phyloP scores from a whole-genome alignment of 1,139 yeast species.

The Eremothecium cymbalariae region DNA sequence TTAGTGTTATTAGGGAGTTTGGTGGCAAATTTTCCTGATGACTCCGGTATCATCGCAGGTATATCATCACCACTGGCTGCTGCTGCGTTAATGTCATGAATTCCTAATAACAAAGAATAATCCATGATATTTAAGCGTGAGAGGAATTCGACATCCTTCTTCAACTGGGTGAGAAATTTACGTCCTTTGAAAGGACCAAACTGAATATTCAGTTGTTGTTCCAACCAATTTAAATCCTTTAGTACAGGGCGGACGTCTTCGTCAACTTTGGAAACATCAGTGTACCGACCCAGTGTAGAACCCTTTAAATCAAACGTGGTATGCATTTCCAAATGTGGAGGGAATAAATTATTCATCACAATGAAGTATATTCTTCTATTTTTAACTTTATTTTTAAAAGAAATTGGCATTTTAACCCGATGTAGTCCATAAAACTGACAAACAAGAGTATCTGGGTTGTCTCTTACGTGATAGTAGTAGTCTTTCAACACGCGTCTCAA shows the following conservation, averaged over 20 bases:
- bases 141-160: constrained; percentile 64
- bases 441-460: constrained; percentile 78
- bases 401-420: constrained; percentile 80
- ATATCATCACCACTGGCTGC: constrained; percentile 28
- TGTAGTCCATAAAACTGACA: constrained; percentile 95
- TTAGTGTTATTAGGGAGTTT: constrained; percentile 4
- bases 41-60: constrained; percentile 6
- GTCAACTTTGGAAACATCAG: constrained; percentile 30
- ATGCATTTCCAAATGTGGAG: constrained; percentile 87
- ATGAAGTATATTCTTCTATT: constrained; percentile 82
- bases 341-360: constrained; percentile 95
- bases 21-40: constrained; percentile 10
- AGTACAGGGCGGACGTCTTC: constrained; percentile 36
- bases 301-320: constrained; percentile 88
- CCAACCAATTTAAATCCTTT: constrained; percentile 86
- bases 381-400: constrained; percentile 37
- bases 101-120: constrained; percentile 79
- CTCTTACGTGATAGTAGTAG: constrained; percentile 72
- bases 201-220: constrained; percentile 49
- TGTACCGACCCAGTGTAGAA: constrained; percentile 75
- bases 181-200: constrained; percentile 65
- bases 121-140: constrained; percentile 85
- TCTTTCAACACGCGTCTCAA: constrained; percentile 64
- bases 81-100: constrained; percentile 50
- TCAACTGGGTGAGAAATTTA: constrained; percentile 59